Percentiles rank a stretch among this genome's conserved stretches.
Evolutionary conservation across 169 alveolate species (phyloP).

Genomic region (Babesia bigemina): DNA sequence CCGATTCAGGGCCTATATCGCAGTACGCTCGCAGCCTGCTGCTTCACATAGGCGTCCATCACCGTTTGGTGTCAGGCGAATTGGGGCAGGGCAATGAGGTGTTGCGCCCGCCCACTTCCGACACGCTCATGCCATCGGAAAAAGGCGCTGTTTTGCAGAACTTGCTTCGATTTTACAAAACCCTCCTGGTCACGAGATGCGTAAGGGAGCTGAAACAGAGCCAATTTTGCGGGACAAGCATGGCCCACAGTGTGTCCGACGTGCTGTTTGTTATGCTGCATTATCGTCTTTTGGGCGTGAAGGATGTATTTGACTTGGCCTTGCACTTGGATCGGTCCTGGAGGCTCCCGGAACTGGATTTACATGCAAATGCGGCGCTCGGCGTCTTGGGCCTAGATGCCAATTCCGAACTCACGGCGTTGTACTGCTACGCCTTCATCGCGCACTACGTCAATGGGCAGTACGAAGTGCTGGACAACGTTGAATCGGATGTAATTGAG

Average conservation of each 20-base stretch:
- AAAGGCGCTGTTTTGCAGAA: background rate
- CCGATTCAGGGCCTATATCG: constrained; percentile 4
- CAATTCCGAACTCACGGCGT: background rate
- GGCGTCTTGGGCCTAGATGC: background rate
- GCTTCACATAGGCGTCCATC: background rate
- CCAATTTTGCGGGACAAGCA: background rate
- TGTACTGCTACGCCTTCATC: constrained; percentile 23
- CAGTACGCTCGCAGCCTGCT: constrained; percentile 4
- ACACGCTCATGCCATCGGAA: background rate
- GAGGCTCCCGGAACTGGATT: background rate
- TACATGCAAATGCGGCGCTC: background rate
- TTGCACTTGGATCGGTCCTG: constrained; percentile 7
- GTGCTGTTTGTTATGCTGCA: constrained; percentile 9
- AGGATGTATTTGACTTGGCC: constrained; percentile 23
- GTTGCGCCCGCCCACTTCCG: background rate
- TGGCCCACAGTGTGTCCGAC: background rate
- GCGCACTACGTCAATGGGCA: constrained; percentile 15
- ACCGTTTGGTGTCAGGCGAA: background rate
- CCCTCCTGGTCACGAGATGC: constrained; percentile 7
- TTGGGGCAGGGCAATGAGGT: background rate
- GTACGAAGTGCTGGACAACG: constrained; percentile 2
- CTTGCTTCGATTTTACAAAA: constrained; percentile 28
- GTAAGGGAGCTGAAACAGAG: background rate
- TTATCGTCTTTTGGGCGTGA: constrained; percentile 1
- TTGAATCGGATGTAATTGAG: too few relatives aligned